phyloP scores from a whole-genome alignment of 2,329 filamentous ascomycete genomes.

The Fusarium papillatum region DNA sequence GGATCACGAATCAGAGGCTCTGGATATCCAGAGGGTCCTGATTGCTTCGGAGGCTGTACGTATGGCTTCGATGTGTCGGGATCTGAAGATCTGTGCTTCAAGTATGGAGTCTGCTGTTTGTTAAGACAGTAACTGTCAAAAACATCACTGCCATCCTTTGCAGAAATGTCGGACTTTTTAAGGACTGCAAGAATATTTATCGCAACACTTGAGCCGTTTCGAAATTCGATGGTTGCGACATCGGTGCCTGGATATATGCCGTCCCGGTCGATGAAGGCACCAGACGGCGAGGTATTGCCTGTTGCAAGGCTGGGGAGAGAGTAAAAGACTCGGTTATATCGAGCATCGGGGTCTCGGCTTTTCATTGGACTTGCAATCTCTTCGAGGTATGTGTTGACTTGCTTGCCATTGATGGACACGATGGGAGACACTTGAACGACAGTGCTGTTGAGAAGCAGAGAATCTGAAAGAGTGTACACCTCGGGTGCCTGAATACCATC shows the following conservation, averaged over 20 bases:
- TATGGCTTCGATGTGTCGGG: not conserved
- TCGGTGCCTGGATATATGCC: not conserved
- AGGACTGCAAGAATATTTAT: not conserved
- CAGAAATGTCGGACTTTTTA: not conserved
- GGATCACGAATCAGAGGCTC: constrained; percentile 2
- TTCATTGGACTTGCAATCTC: not conserved
- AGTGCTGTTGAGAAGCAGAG: not conserved
- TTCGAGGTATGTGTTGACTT: not conserved
- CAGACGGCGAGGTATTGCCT: not conserved
- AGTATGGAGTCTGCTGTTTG: not conserved
- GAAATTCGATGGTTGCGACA: not conserved
- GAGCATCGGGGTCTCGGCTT: constrained; percentile 3
- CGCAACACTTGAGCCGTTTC: constrained; percentile 1
- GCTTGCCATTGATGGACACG: constrained; percentile 1
- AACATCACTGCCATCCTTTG: not conserved
- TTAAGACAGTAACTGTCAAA: not conserved
- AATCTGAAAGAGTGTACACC: not conserved
- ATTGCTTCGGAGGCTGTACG: not conserved
- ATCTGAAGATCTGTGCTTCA: not conserved
- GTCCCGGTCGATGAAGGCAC: not conserved
- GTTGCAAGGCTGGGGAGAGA: not conserved
- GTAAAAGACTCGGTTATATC: constrained; percentile 6
- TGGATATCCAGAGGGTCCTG: not conserved
- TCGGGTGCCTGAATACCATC: constrained; percentile 2
- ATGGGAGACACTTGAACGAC: not conserved